A percentile compares a stretch with the other conserved stretches of the same genome.
Evolutionary conservation across 2,329 filamentous ascomycete species (phyloP).

Genomic region (Fusarium humuli): DNA sequence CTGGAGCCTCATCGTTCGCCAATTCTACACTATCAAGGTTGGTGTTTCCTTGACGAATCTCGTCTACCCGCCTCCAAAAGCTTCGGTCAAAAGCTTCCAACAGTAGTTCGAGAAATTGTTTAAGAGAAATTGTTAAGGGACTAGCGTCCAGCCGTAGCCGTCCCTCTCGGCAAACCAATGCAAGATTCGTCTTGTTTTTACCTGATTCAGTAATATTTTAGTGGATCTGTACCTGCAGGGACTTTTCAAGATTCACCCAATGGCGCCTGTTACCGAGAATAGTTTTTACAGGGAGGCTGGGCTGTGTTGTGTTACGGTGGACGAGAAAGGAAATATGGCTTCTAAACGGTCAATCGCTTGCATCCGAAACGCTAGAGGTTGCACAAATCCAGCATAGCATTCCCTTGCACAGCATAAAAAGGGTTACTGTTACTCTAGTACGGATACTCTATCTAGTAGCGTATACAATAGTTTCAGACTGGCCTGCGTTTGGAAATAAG

Average conservation of each 20-base stretch:
- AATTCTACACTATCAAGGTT: background rate
- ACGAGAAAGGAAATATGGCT: conserved; percentile 15
- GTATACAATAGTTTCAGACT: background rate
- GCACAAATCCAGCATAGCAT: conserved; percentile 19
- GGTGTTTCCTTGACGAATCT: background rate
- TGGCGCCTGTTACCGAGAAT: conserved; percentile 34
- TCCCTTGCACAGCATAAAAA: conserved; percentile 10
- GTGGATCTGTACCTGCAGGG: conserved; percentile 39
- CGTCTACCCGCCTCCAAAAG: background rate
- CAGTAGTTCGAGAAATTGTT: background rate
- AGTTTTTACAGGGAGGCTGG: conserved; percentile 22
- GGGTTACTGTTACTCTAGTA: background rate
- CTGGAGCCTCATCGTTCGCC: background rate
- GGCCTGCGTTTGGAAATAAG: background rate
- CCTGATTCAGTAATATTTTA: conserved; percentile 25
- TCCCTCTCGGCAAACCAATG: conserved; percentile 29
- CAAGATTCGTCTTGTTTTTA: conserved; percentile 32
- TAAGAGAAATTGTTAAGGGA: conserved; percentile 25
- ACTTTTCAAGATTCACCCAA: conserved; percentile 25
- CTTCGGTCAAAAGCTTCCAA: background rate
- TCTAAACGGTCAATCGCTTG: conserved; percentile 19
- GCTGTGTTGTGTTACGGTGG: conserved; percentile 16
- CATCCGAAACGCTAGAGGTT: conserved; percentile 11
- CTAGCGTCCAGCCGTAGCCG: conserved; percentile 8
- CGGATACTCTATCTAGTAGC: background rate